These are phyloP conservation scores for Colletotrichum magnum DNA, from an alignment of 2,329 filamentous ascomycete species.

Conservation along the genomic window DNA sequence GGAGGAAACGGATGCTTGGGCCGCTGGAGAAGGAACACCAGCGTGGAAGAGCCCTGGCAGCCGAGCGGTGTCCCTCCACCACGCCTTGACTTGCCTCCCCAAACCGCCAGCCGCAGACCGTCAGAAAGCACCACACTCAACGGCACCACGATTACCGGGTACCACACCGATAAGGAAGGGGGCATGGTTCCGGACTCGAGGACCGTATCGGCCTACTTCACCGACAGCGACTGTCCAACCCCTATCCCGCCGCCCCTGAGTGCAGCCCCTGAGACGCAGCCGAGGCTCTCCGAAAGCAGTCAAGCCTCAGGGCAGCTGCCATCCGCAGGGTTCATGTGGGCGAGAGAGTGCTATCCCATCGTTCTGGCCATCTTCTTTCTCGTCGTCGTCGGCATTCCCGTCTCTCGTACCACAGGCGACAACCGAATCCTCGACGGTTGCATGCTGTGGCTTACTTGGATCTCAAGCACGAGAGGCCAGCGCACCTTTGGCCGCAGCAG, in stretches of 20 bases:
- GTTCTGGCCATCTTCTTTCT: conserved; percentile 51
- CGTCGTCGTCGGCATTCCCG: conserved; percentile 56
- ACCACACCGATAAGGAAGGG: conserved; percentile 38
- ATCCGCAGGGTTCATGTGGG: conserved; percentile 1
- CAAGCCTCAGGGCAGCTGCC: not conserved
- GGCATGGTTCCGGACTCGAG: conserved; percentile 23
- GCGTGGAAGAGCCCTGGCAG: not conserved
- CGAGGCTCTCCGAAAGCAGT: not conserved
- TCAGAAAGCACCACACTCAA: conserved; percentile 34
- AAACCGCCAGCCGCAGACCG: conserved; percentile 10
- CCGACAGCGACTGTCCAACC: conserved; percentile 32
- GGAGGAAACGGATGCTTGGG: not conserved
- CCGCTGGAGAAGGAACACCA: not conserved
- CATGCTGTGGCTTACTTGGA: conserved; percentile 66
- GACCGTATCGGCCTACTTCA: conserved; percentile 34
- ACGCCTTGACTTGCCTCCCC: conserved; percentile 14
- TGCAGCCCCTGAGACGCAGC: not conserved
- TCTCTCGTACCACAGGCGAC: conserved; percentile 51
- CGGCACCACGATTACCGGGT: conserved; percentile 25
- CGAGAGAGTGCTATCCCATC: conserved; percentile 45
- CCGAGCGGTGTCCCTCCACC: not conserved
- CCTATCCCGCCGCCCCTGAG: not conserved
- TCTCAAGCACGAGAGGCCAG: conserved; percentile 56
- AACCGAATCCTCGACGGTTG: conserved; percentile 61
- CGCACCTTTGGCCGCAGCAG: conserved; percentile 47